Evolutionary conservation across 2,329 filamentous ascomycete genomes (phyloP).

Genomic region (Akanthomyces lecanii): DNA sequence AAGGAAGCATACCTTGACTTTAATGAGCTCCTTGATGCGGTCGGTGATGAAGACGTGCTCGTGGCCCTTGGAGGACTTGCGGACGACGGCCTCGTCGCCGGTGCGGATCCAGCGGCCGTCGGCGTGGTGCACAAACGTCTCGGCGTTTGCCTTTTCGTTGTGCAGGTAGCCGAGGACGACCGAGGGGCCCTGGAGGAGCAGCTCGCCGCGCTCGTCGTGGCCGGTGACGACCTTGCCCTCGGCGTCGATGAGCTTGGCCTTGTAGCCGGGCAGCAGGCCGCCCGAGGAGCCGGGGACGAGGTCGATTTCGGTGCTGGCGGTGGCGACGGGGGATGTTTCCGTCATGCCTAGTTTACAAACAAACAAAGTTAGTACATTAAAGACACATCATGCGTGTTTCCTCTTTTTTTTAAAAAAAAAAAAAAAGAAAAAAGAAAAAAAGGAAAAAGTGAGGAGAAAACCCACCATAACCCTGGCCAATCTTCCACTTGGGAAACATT

Average conservation of each 20-base stretch:
- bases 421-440: too few species aligned
- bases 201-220: conserved; percentile 72
- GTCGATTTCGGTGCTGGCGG: conserved; percentile 52
- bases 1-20: conserved; percentile 57
- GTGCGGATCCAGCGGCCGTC: conserved; percentile 76
- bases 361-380: not conserved
- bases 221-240: conserved; percentile 66
- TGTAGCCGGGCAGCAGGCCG: conserved; percentile 58
- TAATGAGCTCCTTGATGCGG: conserved; percentile 67
- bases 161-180: conserved; percentile 81
- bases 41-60: conserved; percentile 86
- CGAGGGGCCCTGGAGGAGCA: conserved; percentile 72
- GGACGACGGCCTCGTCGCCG: conserved; percentile 76
- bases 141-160: conserved; percentile 75
- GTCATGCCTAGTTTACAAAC: conserved; percentile 53
- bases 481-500: conserved; percentile 58
- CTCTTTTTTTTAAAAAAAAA: too few species aligned
- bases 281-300: conserved; percentile 67
- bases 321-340: conserved; percentile 67
- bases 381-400: not conserved
- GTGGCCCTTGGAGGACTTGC: conserved; percentile 57
- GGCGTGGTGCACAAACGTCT: conserved; percentile 66
- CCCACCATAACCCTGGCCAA: conserved; percentile 69
- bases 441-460: not conserved
- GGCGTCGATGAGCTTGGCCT: conserved; percentile 59